These are phyloP conservation scores for Silene coronaria DNA, from an alignment of 179 eudicot genomes.

Conservation along the genomic window DNA sequence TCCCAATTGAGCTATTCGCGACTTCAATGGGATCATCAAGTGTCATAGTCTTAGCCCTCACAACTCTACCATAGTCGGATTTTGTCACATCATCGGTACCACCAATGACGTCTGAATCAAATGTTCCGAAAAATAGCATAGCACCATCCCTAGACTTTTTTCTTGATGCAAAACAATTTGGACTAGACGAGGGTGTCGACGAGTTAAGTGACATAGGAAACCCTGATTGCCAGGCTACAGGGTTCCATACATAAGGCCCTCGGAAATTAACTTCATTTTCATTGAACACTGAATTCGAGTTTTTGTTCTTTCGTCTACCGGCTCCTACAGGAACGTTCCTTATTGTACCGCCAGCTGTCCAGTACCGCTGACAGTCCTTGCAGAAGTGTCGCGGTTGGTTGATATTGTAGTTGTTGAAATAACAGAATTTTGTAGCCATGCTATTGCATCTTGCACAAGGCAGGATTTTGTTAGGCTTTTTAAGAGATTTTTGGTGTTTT, in stretches of 20 bases:
- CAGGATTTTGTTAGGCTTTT: conserved; percentile 27
- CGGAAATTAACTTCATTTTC: conserved; percentile 20
- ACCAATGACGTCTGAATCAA: not conserved
- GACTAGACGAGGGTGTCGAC: too few species aligned
- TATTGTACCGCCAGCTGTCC: conserved; percentile 27
- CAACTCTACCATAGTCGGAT: conserved; percentile 14
- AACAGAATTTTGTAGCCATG: conserved; percentile 9
- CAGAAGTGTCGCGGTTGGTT: conserved; percentile 66
- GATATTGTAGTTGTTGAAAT: conserved; percentile 37
- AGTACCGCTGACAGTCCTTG: conserved; percentile 50
- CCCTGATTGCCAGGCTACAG: conserved; percentile 17
- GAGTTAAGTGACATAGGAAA: conserved; percentile 8
- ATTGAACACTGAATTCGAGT: conserved; percentile 4
- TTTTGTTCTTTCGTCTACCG: conserved; percentile 51
- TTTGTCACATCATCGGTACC: conserved; percentile 11
- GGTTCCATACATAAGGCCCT: conserved; percentile 22
- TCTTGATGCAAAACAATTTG: conserved; percentile 28
- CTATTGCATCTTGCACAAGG: conserved; percentile 8
- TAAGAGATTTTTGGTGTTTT: conserved; percentile 59
- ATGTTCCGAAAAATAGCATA: not conserved
- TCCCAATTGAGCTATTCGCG: conserved; percentile 54
- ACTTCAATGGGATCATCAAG: conserved; percentile 54
- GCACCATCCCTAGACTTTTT: conserved; percentile 51
- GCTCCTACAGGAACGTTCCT: conserved; percentile 57
- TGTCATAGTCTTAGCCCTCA: conserved; percentile 40